Conservation (phyloP, 257 asterid species). For the Solanum okadae region DNA sequence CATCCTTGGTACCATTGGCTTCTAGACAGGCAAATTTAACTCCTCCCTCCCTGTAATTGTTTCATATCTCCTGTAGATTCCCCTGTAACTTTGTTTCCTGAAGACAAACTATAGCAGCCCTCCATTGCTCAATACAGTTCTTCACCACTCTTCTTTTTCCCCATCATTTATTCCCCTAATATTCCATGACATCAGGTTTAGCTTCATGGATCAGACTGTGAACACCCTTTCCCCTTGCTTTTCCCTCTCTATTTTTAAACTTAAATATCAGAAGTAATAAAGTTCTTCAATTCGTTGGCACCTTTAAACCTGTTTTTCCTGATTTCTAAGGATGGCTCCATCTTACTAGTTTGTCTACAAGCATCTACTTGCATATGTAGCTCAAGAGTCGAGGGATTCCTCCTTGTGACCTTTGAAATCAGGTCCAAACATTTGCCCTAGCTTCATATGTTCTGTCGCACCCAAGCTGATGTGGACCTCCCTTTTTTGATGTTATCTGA, state of each 20-base stretch:
- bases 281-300: background rate
- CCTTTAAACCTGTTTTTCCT: background rate
- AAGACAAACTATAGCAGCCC: background rate
- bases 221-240: background rate
- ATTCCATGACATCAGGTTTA: background rate
- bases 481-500: background rate
- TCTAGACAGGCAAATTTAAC: background rate
- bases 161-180: background rate
- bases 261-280: background rate
- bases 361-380: background rate
- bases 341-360: background rate
- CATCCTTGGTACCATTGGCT: background rate
- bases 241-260: background rate
- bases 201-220: background rate
- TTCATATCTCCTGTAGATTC: background rate
- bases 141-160: background rate
- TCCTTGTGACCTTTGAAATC: background rate
- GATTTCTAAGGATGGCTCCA: background rate
- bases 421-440: background rate
- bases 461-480: background rate
- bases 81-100: background rate
- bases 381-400: background rate
- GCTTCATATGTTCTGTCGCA: background rate
- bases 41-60: background rate
- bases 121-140: background rate